phyloP scores from a whole-genome alignment of 139 green algal species.

The Micractinium conductrix region DNA sequence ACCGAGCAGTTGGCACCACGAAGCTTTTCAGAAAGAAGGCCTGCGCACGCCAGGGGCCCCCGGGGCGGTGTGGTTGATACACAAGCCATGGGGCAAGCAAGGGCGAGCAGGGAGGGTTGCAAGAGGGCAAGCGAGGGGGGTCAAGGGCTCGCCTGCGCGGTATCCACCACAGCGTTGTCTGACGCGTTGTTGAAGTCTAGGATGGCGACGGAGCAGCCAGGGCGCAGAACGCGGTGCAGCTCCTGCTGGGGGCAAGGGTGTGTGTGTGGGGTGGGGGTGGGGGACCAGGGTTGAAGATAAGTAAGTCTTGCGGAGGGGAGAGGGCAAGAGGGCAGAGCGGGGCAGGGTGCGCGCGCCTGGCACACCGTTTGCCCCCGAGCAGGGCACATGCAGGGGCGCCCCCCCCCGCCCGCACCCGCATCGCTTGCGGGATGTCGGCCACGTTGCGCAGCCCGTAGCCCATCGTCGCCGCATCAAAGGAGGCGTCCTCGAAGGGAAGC shows the following conservation, averaged over 20 bases:
- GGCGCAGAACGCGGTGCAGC: constrained; percentile 88
- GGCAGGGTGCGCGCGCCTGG: no score
- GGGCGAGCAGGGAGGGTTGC: background rate
- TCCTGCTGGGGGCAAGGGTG: constrained; percentile 72
- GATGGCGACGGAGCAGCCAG: constrained; percentile 77
- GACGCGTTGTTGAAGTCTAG: constrained; percentile 98
- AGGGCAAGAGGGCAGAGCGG: background rate
- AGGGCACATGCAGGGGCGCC: no score
- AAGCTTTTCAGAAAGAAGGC: constrained; percentile 76
- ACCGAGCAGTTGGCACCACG: constrained; percentile 86
- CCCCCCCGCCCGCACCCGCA: constrained; percentile 15
- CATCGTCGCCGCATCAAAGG: constrained; percentile 94
- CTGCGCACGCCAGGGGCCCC: constrained; percentile 45
- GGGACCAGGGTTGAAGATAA: no score
- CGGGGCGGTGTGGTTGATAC: no score
- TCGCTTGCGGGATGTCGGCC: constrained; percentile 59
- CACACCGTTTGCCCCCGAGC: no score
- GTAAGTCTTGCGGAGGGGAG: background rate
- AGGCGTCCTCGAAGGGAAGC: constrained; percentile 83
- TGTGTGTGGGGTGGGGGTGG: no score
- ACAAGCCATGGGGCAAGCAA: background rate
- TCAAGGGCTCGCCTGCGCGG: constrained; percentile 66
- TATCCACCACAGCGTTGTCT: constrained; percentile 63
- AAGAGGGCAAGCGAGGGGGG: background rate
- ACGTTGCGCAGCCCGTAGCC: constrained; percentile 98